phyloP scores from a whole-genome alignment of 2,329 filamentous ascomycete genomes.

The Nemania sp. region DNA sequence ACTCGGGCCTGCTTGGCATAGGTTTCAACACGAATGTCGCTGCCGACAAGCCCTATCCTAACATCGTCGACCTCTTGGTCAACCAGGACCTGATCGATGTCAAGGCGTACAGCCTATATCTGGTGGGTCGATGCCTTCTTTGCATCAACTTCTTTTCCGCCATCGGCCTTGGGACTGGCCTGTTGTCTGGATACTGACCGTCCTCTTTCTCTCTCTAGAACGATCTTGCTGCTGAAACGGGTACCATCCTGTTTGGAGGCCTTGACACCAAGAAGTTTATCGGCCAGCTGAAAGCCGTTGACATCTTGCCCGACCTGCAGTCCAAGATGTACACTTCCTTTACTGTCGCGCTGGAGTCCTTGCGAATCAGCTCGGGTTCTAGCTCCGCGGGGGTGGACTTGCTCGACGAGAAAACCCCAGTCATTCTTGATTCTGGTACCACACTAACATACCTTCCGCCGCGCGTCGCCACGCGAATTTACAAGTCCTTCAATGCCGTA shows the following conservation, averaged over 20 bases:
- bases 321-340: slow-evolving; percentile 47
- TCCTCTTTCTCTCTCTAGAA: slow-evolving; percentile 41
- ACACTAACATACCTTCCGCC: slow-evolving; percentile 67
- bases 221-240: slow-evolving; percentile 58
- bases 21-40: slow-evolving; percentile 59
- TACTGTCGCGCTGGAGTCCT: slow-evolving; percentile 44
- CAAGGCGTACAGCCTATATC: slow-evolving; percentile 71
- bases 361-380: slow-evolving; percentile 46
- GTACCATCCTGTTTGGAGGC: slow-evolving; percentile 71
- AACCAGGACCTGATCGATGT: slow-evolving; percentile 64
- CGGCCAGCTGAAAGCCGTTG: slow-evolving; percentile 59
- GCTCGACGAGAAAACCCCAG: slow-evolving; percentile 40
- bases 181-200: slow-evolving; percentile 30
- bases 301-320: slow-evolving; percentile 55
- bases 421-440: slow-evolving; percentile 70
- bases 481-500: slow-evolving; percentile 45
- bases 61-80: slow-evolving; percentile 68
- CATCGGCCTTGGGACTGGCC: not conserved
- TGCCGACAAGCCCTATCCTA: slow-evolving; percentile 50
- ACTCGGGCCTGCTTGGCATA: slow-evolving; percentile 62
- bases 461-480: slow-evolving; percentile 48
- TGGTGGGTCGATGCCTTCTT: slow-evolving; percentile 43
- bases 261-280: slow-evolving; percentile 70
- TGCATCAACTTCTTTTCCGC: not conserved
- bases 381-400: slow-evolving; percentile 38